phyloP scores from a whole-genome alignment of 1,284 basidiomycete species.

The Sporisorium reilianum region DNA sequence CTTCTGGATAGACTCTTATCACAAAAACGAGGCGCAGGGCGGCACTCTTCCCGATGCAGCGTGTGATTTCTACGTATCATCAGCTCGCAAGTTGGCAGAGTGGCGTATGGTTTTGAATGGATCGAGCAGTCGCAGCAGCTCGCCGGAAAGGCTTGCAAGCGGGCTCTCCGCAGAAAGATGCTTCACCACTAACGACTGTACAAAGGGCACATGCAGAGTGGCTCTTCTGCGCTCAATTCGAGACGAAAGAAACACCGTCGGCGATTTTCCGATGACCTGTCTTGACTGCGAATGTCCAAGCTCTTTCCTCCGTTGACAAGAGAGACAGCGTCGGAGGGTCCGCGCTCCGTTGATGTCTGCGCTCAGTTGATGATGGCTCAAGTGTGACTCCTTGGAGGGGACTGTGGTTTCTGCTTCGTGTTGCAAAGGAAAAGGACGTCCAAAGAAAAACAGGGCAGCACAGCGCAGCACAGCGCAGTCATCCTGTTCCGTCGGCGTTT shows the following conservation, averaged over 20 bases:
- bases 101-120: neutral
- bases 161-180: neutral
- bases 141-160: neutral
- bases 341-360: no score
- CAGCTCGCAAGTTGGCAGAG: neutral
- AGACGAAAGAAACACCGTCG: neutral
- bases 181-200: no score
- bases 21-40: neutral
- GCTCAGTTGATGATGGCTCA: no score
- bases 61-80: neutral
- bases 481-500: conserved; percentile 16
- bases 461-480: conserved; percentile 1
- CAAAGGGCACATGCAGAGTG: neutral
- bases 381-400: neutral
- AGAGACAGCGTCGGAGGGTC: no score
- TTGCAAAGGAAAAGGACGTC: no score
- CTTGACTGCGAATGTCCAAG: neutral
- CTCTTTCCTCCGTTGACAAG: neutral
- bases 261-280: neutral
- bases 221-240: neutral
- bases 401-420: no score
- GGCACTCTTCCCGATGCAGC: neutral
- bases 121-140: neutral
- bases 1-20: neutral
- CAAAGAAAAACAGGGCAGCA: neutral